These are phyloP conservation scores for Cyberlindnera japonica DNA, from an alignment of 805 yeast genomes.

Conservation along the genomic window DNA sequence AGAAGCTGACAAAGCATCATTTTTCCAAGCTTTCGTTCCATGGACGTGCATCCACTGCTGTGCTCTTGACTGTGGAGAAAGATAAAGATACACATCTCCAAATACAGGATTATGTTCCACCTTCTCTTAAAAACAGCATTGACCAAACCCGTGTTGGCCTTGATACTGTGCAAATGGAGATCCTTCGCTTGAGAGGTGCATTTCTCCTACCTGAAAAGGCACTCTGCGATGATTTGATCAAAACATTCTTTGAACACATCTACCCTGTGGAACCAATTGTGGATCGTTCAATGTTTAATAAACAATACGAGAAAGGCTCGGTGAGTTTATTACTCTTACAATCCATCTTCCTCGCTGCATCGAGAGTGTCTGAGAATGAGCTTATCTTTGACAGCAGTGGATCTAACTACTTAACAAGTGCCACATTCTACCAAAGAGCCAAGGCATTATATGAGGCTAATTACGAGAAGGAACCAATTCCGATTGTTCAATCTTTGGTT, in stretches of 20 bases:
- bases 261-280: conserved; percentile 71
- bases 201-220: conserved; percentile 61
- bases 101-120: conserved; percentile 26
- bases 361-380: conserved; percentile 55
- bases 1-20: conserved; percentile 21
- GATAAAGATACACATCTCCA: conserved; percentile 32
- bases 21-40: conserved; percentile 39
- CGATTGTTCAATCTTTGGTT: conserved; percentile 57
- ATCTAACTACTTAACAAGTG: conserved; percentile 47
- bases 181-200: conserved; percentile 63
- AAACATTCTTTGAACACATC: conserved; percentile 56
- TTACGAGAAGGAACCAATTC: conserved; percentile 61
- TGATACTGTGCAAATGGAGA: conserved; percentile 62
- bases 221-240: conserved; percentile 56
- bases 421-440: conserved; percentile 66
- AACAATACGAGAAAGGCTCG: conserved; percentile 47
- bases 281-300: conserved; percentile 58
- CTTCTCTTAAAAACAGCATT: conserved; percentile 21
- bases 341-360: conserved; percentile 65
- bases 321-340: conserved; percentile 65
- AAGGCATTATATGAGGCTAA: conserved; percentile 70
- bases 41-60: conserved; percentile 50
- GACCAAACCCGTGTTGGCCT: conserved; percentile 28
- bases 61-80: conserved; percentile 16
- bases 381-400: conserved; percentile 43